A percentile compares a stretch with the other conserved stretches of the same genome.
phyloP scores from a whole-genome alignment of 2,329 filamentous ascomycete genomes.

The Verticillium nubilum region DNA sequence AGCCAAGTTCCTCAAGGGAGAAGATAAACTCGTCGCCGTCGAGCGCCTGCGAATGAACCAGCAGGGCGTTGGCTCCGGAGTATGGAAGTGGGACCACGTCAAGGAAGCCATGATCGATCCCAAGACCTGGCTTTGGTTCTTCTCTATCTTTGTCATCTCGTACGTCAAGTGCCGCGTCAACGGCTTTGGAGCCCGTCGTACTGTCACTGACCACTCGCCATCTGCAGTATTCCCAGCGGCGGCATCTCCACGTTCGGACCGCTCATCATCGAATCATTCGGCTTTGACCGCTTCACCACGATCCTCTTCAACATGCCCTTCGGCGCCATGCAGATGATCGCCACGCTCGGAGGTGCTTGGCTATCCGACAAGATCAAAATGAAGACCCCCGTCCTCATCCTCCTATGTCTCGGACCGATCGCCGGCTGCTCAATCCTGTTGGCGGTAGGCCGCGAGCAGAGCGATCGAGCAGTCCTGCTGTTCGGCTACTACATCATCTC shows the following conservation, averaged over 20 bases:
- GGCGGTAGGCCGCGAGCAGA: conserved; percentile 37
- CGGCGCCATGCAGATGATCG: conserved; percentile 53
- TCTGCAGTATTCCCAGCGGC: conserved; percentile 39
- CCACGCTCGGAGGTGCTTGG: conserved; percentile 49
- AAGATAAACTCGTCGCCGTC: conserved; percentile 52
- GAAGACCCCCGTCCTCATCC: conserved; percentile 30
- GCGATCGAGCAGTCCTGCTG: conserved; percentile 34
- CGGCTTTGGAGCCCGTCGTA: too few relatives aligned
- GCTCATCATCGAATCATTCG: conserved; percentile 50
- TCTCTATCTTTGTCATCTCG: conserved; percentile 43
- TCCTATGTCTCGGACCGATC: conserved; percentile 35
- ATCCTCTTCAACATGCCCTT: conserved; percentile 56
- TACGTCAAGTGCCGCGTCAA: conserved; percentile 16
- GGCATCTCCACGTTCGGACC: conserved; percentile 53
- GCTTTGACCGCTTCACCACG: conserved; percentile 46
- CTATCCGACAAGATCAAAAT: conserved; percentile 33
- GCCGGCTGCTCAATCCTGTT: conserved; percentile 30
- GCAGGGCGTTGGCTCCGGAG: conserved; percentile 26
- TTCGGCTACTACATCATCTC: conserved; percentile 42
- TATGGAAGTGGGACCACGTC: conserved; percentile 31
- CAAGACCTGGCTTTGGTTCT: conserved; percentile 31
- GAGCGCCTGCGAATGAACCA: conserved; percentile 47
- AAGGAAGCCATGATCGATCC: conserved; percentile 25
- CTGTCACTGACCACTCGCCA: background rate
- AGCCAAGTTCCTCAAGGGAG: conserved; percentile 46